phyloP scores from a whole-genome alignment of 2,329 filamentous ascomycete species.

The Beauveria sp. region DNA sequence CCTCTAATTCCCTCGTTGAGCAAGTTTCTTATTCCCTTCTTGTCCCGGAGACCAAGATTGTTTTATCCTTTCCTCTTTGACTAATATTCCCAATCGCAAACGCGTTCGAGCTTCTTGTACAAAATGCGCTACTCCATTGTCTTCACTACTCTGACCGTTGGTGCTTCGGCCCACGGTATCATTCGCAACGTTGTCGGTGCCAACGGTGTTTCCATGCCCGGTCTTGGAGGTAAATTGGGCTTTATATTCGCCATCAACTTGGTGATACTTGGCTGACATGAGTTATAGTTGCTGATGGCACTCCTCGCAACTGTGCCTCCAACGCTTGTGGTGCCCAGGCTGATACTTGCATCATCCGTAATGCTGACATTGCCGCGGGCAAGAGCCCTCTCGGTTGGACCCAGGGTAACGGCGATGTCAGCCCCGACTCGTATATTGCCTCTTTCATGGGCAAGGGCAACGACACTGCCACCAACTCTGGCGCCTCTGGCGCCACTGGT shows the following conservation, averaged over 20 bases:
- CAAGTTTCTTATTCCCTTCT: background rate
- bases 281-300: slow-evolving; percentile 44
- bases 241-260: no score
- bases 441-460: slow-evolving; percentile 45
- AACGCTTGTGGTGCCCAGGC: slow-evolving; percentile 50
- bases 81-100: background rate
- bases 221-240: slow-evolving; percentile 25
- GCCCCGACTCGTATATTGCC: slow-evolving; percentile 43
- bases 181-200: slow-evolving; percentile 44
- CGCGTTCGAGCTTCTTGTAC: background rate
- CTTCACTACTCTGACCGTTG: background rate
- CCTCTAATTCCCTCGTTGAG: background rate
- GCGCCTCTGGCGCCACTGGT: slow-evolving; percentile 27
- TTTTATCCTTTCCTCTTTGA: background rate
- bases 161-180: slow-evolving; percentile 40
- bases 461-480: slow-evolving; percentile 23
- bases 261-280: background rate
- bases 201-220: slow-evolving; percentile 51
- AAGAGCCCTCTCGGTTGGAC: slow-evolving; percentile 53
- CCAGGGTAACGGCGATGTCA: slow-evolving; percentile 43
- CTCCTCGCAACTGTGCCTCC: slow-evolving; percentile 51
- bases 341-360: slow-evolving; percentile 56
- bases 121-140: slow-evolving; percentile 8
- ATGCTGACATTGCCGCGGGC: slow-evolving; percentile 42
- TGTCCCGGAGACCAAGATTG: background rate